phyloP scores from a whole-genome alignment of 306 rosid species.

The Glycine tomentella region DNA sequence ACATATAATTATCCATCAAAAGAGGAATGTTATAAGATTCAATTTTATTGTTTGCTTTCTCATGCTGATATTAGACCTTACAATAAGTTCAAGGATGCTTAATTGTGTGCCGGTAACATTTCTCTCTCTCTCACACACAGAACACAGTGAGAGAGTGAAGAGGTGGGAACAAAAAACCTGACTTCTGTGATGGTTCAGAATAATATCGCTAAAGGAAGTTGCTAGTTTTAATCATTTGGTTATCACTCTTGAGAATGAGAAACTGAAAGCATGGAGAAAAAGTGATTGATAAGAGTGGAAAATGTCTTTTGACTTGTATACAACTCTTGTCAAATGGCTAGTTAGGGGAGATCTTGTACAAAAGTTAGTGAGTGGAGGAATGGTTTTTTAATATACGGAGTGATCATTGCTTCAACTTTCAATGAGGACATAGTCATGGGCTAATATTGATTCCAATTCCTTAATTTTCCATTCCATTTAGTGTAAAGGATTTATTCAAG shows the following conservation, averaged over 20 bases:
- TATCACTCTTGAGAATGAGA: neutral
- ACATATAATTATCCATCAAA: too few relatives aligned
- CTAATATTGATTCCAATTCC: conserved; percentile 1
- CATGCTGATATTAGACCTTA: neutral
- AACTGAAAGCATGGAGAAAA: neutral
- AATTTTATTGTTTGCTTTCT: neutral
- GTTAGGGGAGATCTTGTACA: neutral
- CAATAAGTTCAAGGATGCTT: conserved; percentile 12
- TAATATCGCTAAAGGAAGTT: neutral
- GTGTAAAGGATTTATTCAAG: neutral
- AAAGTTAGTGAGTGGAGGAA: neutral
- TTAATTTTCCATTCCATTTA: neutral
- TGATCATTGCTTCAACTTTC: conserved; percentile 1
- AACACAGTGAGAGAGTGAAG: neutral
- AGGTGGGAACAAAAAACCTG: neutral
- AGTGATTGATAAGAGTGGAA: neutral
- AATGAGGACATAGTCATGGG: neutral
- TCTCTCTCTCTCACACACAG: neutral
- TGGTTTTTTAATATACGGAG: neutral
- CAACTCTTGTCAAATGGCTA: neutral
- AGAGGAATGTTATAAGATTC: too few relatives aligned
- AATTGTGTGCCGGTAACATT: neutral
- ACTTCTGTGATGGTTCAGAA: conserved; percentile 1
- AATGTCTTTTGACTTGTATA: neutral
- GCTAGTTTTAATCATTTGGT: neutral